Base-by-base conservation (phyloP, 2,329 filamentous ascomycete genomes). In the Chaetomium sp. region DNA sequence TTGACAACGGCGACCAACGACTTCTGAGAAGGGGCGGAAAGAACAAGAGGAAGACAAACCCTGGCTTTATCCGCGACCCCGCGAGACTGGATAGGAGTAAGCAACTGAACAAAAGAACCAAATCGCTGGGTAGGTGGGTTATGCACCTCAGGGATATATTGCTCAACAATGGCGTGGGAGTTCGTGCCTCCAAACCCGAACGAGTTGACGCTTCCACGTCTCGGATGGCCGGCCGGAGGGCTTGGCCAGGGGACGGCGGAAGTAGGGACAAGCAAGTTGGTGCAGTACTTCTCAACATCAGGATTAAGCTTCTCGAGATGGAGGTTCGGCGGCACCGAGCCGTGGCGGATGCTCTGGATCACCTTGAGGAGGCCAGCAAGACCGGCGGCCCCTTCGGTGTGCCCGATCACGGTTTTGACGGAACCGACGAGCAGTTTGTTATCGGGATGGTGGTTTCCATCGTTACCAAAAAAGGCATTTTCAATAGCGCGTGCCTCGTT, bases 331-430 rank as follows among this genome's bases (percentile, higher is more conserved):
- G 79, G 78, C 1, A 83, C 69, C 0, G 66, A 66, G 8, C 71
- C 73, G 38, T 81, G 72, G 57, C 78, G 75, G 70, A 84, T 75
- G 50, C 75, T 73, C 29, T 79, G 71, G 0, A 81, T 68, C 0
- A 78, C 76, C 68, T 81, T 82, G 23, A 85, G 72, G 8, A 84
- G 60, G 8, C 80, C 80, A 0, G 82, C 81, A 19, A 85, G 70
- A 0, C 82, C 83, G 2, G 81, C 81, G 1, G 79, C 77, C 9
- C 80, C 80, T 70, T 85, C 83, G 0, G 79, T 79, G 67, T 85
- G 82, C 21, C 83, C 83, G 35, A 81, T 75, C 2, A 81, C 73
- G 0, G 79, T 81, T 72, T 81, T 81, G 62, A 80, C 69, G 0
- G 78, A 81, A 3, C 79, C 79, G 1, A 81, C 78, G 1, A 78